Evolutionary conservation across 495 filamentous ascomycete species (phyloP).

Genomic region (Xylaria scruposa): DNA sequence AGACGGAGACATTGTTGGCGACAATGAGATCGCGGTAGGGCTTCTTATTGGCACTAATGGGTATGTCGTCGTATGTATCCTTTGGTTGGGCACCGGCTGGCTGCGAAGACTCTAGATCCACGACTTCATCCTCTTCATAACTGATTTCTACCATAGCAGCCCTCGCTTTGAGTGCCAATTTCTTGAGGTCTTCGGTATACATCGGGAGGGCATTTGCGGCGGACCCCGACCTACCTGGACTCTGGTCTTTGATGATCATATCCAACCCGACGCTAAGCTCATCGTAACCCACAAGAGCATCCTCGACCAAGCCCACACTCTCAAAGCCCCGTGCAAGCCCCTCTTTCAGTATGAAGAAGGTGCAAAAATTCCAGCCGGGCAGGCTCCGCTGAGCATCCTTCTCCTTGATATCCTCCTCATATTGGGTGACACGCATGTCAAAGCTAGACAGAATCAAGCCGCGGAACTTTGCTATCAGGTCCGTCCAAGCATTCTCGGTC

Average conservation of each 20-base stretch:
- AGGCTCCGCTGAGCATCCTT: constrained; percentile 86
- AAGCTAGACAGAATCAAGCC: constrained; percentile 87
- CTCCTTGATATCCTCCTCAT: constrained; percentile 96
- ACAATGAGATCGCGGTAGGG: constrained; percentile 91
- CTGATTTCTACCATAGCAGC: constrained; percentile 36
- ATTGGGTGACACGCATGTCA: constrained; percentile 87
- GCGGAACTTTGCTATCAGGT: constrained; percentile 87
- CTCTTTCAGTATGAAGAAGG: constrained; percentile 97
- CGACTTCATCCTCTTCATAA: constrained; percentile 50
- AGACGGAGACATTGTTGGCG: constrained; percentile 95
- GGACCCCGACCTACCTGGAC: constrained; percentile 55
- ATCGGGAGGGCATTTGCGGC: constrained; percentile 60
- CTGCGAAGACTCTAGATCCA: constrained; percentile 53
- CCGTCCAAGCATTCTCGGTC: constrained; percentile 75
- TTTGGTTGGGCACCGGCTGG: constrained; percentile 38
- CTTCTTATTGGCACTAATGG: constrained; percentile 77
- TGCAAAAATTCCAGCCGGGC: constrained; percentile 99
- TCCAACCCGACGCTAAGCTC: constrained; percentile 88
- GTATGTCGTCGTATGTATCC: constrained; percentile 56
- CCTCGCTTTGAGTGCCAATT: constrained; percentile 58
- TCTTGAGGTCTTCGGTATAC: constrained; percentile 74
- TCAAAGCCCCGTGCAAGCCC: constrained; percentile 93
- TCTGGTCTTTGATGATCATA: constrained; percentile 77
- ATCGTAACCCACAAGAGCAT: constrained; percentile 91
- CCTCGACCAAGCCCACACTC: constrained; percentile 93